phyloP scores from a whole-genome alignment of 768 basidiomycete genomes.

The Pholiota conissans region DNA sequence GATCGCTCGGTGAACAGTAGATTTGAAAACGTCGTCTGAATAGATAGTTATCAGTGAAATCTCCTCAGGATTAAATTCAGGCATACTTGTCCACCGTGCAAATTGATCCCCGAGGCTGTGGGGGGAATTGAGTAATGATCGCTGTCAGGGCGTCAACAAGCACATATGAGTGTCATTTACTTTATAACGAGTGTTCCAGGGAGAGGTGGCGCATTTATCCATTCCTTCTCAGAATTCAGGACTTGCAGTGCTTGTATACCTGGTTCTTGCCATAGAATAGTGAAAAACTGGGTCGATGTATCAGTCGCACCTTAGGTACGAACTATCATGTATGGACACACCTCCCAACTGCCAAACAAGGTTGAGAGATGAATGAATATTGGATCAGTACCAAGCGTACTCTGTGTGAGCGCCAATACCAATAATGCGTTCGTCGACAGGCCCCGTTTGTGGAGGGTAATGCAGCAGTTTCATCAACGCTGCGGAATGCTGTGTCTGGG shows the following conservation, averaged over 20 bases:
- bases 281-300: constrained; percentile 64
- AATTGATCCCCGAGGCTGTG: constrained; percentile 82
- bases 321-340: constrained; percentile 12
- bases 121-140: neutral
- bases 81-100: constrained; percentile 84
- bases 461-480: constrained; percentile 80
- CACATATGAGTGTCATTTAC: constrained; percentile 40
- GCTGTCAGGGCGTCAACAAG: neutral
- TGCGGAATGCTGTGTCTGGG: constrained; percentile 72
- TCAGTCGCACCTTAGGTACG: neutral
- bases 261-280: constrained; percentile 82
- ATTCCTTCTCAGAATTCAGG: constrained; percentile 70
- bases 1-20: constrained; percentile 84
- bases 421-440: constrained; percentile 63
- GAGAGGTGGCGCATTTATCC: constrained; percentile 82
- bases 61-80: neutral
- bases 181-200: constrained; percentile 87
- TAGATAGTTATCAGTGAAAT: neutral
- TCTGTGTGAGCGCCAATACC: constrained; percentile 86
- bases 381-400: constrained; percentile 29
- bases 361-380: neutral
- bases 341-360: constrained; percentile 39
- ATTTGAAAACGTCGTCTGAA: constrained; percentile 86
- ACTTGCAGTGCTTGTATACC: constrained; percentile 79
- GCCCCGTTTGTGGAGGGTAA: constrained; percentile 72